Evolutionary conservation across 2,329 filamentous ascomycete genomes (phyloP), one percentile per base, ranked within the genome.

Genomic region (Chaetoscypha palmicola): DNA sequence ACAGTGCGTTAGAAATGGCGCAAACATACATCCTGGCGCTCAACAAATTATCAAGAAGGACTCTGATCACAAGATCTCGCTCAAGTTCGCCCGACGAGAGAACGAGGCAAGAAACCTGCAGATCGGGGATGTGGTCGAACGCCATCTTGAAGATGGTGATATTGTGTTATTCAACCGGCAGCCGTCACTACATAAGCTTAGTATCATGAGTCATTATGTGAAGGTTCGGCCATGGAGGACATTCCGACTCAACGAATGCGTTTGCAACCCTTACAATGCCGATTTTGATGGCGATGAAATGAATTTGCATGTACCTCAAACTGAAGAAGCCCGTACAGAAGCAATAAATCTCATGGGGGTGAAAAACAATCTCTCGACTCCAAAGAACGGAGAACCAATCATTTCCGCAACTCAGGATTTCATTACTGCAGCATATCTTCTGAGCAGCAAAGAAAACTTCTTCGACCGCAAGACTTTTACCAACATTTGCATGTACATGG

Each of bases 381-480:
- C 92, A 1, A 96, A 96, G 66, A 97, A 97, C 67, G 92, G 92
- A 61, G 91, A 95, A 56, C 92, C 92, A 1, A 94, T 98, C 57
- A 97, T 98, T 68, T 89, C 90, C 14, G 91, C 92, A n/a, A 98
- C 94, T 22, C 92, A 98, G 60, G 92, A 98, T 72, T 98, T 98
- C 68, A 97, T 98, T 57, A 97, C 91, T 20, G 90, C 90, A 3
- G 86, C 92, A 0, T 98, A 89, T 61, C 69, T 97, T 3, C 72
- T 97, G 20, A 95, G 88, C 57, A 86, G 82, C 64, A 97, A 97
- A 62, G 91, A 97, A 62, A 79, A 81, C 45, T 97, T 98, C 66
- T 95, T 86, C 59, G 88, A 94, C 57, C 81, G 91, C 41, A 84
- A 83, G 56, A 82, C 85, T 0, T 98, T 98, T 59, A 83, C 85